Conservation (phyloP, 108 stramenopile genomes). For the Cyclotella cryptica region DNA sequence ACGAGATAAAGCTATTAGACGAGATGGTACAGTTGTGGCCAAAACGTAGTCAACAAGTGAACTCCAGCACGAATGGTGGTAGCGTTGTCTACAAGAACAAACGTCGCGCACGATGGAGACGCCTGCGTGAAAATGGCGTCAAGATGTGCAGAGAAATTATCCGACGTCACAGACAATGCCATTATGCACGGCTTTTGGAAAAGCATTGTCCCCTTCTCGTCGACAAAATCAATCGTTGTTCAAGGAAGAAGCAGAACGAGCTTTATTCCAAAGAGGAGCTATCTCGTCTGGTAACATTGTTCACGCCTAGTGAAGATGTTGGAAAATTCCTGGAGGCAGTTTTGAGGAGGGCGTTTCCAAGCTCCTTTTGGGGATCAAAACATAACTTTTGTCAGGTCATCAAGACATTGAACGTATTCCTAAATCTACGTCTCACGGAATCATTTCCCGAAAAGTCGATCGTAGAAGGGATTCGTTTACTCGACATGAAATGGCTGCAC, state of each 20-base stretch:
- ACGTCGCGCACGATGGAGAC: conserved; percentile 56
- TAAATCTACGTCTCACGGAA: conserved; percentile 73
- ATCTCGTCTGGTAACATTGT: conserved; percentile 46
- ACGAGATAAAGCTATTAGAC: conserved; percentile 42
- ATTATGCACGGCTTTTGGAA: conserved; percentile 73
- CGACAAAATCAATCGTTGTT: background rate
- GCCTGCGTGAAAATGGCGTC: conserved; percentile 54
- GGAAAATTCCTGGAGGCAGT: conserved; percentile 62
- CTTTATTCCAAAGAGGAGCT: conserved; percentile 22
- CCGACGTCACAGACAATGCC: conserved; percentile 55
- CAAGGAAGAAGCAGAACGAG: background rate
- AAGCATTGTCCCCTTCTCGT: conserved; percentile 65
- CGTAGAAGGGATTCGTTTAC: conserved; percentile 68
- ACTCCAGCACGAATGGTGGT: background rate
- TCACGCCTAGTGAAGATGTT: conserved; percentile 57
- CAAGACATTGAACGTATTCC: conserved; percentile 55
- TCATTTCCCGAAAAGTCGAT: conserved; percentile 66
- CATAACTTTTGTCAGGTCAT: conserved; percentile 65
- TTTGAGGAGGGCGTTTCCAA: conserved; percentile 66
- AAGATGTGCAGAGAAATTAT: conserved; percentile 62
- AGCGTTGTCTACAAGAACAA: conserved; percentile 19
- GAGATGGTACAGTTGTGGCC: conserved; percentile 45
- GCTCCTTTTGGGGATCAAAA: conserved; percentile 76
- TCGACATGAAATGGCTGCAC: conserved; percentile 72
- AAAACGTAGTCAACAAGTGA: conserved; percentile 4